These are phyloP conservation scores for Trichoderma harzianum DNA, from an alignment of 2,329 filamentous ascomycete species.

Conservation along the genomic window DNA sequence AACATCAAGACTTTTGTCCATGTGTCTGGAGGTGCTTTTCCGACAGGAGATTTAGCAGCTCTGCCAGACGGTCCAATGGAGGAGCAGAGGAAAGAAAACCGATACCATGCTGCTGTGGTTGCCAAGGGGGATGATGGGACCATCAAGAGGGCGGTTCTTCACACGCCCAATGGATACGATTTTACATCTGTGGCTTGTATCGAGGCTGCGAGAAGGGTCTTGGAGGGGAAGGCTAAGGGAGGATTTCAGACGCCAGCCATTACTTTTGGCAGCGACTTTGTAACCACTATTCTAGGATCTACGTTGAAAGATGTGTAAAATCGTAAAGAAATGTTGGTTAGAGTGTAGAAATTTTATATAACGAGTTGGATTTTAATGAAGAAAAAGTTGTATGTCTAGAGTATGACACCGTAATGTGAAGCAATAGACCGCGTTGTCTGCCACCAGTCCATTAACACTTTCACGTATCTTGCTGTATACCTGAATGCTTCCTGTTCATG, in stretches of 20 bases:
- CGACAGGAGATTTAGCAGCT: not conserved
- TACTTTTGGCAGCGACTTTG: not conserved
- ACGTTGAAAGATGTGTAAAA: not conserved
- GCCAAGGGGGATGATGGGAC: not conserved
- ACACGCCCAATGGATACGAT: not conserved
- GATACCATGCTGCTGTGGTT: not conserved
- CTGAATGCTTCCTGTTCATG: not conserved
- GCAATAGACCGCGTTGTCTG: not conserved
- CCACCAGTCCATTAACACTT: not conserved
- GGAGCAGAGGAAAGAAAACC: not conserved
- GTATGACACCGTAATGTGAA: not conserved
- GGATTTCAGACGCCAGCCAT: not conserved
- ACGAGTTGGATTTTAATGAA: not conserved
- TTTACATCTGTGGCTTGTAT: not conserved
- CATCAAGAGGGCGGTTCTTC: not conserved
- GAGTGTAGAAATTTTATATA: not conserved
- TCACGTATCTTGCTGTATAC: not conserved
- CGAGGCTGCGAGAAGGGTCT: not conserved
- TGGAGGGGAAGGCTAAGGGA: not conserved
- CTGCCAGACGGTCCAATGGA: not conserved
- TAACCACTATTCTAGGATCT: not conserved
- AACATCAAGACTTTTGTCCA: not conserved
- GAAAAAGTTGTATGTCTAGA: accelerated
- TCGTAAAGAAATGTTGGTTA: not conserved
- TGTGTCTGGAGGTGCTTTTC: not conserved